Evolutionary conservation across 164 flowering plant genomes (phyloP).

Genomic region (Vitis amurensis): DNA sequence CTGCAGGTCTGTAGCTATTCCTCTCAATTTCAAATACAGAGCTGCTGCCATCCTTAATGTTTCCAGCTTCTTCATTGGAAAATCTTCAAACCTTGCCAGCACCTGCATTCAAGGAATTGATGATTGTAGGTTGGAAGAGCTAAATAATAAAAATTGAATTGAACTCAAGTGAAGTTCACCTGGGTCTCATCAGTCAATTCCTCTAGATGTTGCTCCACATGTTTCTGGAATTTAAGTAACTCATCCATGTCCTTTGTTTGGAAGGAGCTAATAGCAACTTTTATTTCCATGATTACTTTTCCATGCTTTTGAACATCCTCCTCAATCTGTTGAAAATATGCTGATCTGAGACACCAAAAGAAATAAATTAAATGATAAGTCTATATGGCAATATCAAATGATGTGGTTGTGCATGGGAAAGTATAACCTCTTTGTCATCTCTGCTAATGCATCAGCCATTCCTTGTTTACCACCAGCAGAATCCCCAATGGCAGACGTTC

Average conservation of each 20-base stretch:
- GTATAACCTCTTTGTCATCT: slow-evolving; percentile 79
- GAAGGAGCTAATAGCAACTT: slow-evolving; percentile 48
- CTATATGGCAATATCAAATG: too few relatives aligned
- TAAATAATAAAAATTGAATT: neutral
- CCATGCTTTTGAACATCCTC: slow-evolving; percentile 60
- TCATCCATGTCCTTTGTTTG: slow-evolving; percentile 68
- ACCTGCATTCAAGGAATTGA: slow-evolving; percentile 37
- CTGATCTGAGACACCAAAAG: slow-evolving; percentile 41
- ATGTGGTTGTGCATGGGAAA: neutral
- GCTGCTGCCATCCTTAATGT: slow-evolving; percentile 69
- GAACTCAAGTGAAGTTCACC: slow-evolving; percentile 26
- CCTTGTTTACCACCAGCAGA: slow-evolving; percentile 56
- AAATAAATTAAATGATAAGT: neutral
- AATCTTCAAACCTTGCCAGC: slow-evolving; percentile 69
- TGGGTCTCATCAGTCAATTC: slow-evolving; percentile 72
- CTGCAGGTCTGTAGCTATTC: slow-evolving; percentile 36
- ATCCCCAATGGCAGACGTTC: slow-evolving; percentile 32
- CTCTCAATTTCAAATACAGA: slow-evolving; percentile 46
- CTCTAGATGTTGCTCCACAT: slow-evolving; percentile 66
- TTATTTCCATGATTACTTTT: slow-evolving; percentile 53
- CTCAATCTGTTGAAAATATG: slow-evolving; percentile 74
- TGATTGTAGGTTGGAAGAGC: neutral
- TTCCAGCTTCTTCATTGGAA: slow-evolving; percentile 76
- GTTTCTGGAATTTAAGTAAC: slow-evolving; percentile 59
- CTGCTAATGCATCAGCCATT: slow-evolving; percentile 93